Evolutionary conservation across 257 asterid genomes (phyloP).

Genomic region (Solanum chilense): DNA sequence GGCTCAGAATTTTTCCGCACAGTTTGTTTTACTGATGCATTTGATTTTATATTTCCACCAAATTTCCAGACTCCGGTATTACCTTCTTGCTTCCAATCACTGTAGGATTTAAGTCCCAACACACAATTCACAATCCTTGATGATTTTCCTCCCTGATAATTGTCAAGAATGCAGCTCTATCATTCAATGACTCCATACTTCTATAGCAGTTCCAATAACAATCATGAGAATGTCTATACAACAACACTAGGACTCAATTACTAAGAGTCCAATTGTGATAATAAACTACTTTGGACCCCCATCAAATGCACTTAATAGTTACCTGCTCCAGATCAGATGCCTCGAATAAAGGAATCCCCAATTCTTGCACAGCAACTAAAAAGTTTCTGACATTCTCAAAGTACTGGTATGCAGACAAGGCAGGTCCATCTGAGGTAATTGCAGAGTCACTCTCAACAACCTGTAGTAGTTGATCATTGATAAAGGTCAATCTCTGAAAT

Average conservation of each 20-base stretch:
- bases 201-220: neutral
- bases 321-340: constrained; percentile 98
- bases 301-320: neutral
- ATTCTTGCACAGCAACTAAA: constrained; percentile 78
- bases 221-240: neutral
- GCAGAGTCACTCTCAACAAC: constrained; percentile 80
- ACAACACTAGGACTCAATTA: neutral
- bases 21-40: constrained; percentile 53
- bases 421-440: constrained; percentile 82
- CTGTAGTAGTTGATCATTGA: constrained; percentile 29
- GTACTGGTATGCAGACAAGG: constrained; percentile 84
- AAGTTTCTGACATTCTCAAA: constrained; percentile 93
- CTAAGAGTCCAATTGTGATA: neutral
- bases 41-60: constrained; percentile 70
- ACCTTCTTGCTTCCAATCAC: constrained; percentile 77
- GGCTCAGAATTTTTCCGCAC: constrained; percentile 88
- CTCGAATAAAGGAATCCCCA: constrained; percentile 93
- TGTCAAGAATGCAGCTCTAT: neutral
- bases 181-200: neutral
- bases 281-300: neutral
- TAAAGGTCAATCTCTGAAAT: neutral
- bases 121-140: constrained; percentile 88
- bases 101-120: constrained; percentile 78
- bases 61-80: constrained; percentile 79
- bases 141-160: constrained; percentile 83